phyloP scores from a whole-genome alignment of 345 rosid species.

The Dovyalis caffra region DNA sequence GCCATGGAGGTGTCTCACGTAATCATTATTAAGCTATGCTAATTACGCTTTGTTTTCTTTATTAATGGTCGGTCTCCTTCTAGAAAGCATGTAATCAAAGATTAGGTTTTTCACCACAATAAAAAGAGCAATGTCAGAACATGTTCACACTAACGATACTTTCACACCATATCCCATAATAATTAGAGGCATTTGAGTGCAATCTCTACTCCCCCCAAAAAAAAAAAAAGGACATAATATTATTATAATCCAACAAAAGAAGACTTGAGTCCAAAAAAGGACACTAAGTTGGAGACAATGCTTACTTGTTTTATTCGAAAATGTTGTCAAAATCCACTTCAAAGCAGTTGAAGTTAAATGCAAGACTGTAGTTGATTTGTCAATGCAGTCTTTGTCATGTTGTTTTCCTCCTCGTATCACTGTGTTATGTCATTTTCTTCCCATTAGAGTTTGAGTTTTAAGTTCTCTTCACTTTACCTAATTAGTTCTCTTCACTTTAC shows the following conservation, averaged over 20 bases:
- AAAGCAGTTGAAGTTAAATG: background rate
- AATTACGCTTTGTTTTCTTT: constrained; percentile 5
- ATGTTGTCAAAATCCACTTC: background rate
- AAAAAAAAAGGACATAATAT: background rate
- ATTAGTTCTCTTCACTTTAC: background rate
- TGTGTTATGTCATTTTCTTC: constrained; percentile 6
- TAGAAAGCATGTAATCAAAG: constrained; percentile 18
- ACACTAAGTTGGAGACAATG: background rate
- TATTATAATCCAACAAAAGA: background rate
- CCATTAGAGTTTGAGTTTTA: background rate
- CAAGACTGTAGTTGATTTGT: background rate
- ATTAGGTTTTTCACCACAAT: constrained; percentile 28
- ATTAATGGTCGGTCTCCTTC: constrained; percentile 44
- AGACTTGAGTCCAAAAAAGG: background rate
- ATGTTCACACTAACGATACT: constrained; percentile 13
- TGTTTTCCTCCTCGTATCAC: constrained; percentile 9
- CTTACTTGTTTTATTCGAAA: background rate
- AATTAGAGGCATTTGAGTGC: background rate
- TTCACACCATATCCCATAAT: constrained; percentile 23
- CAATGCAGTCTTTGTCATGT: constrained; percentile 7
- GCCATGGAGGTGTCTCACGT: background rate
- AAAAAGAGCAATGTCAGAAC: background rate
- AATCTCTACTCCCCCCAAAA: constrained; percentile 1
- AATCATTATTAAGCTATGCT: constrained; percentile 10
- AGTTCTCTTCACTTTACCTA: background rate